phyloP scores from a whole-genome alignment of 352 stramenopile genomes.

The Pythium oligandrum region DNA sequence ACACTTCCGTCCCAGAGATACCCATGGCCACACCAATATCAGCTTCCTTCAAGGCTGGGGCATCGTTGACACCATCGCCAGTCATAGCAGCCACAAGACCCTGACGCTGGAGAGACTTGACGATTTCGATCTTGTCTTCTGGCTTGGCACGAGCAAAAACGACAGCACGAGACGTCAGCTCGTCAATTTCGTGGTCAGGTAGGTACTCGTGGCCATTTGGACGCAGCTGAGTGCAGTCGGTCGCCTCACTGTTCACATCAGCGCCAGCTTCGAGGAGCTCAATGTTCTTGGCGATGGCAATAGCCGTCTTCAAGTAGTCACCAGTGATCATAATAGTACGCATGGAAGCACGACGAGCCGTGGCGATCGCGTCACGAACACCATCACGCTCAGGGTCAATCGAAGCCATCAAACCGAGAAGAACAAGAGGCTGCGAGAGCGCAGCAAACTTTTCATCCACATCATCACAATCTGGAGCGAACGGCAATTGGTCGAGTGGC shows the following conservation, averaged over 20 bases:
- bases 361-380: constrained; percentile 48
- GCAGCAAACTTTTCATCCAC: constrained; percentile 66
- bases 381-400: constrained; percentile 77
- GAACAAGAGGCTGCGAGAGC: constrained; percentile 74
- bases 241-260: constrained; percentile 52
- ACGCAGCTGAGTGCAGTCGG: constrained; percentile 66
- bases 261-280: constrained; percentile 84
- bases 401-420: constrained; percentile 92
- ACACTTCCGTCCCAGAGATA: constrained; percentile 95
- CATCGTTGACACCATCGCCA: constrained; percentile 98
- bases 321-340: constrained; percentile 93
- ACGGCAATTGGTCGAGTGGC: constrained; percentile 47
- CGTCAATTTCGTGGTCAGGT: constrained; percentile 77
- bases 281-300: constrained; percentile 92
- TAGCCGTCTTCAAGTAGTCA: constrained; percentile 93
- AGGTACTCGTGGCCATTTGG: constrained; percentile 50
- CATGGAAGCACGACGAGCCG: constrained; percentile 43
- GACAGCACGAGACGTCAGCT: constrained; percentile 64
- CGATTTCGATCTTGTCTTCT: constrained; percentile 95
- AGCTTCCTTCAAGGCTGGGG: constrained; percentile 93
- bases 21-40: constrained; percentile 98
- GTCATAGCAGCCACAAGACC: constrained; percentile 93
- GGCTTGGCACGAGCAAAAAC: constrained; percentile 95
- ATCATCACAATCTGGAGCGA: constrained; percentile 36
- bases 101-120: constrained; percentile 91